Evolutionary conservation across 1,139 yeast species (phyloP).

Genomic region (Zygoascus sp.): DNA sequence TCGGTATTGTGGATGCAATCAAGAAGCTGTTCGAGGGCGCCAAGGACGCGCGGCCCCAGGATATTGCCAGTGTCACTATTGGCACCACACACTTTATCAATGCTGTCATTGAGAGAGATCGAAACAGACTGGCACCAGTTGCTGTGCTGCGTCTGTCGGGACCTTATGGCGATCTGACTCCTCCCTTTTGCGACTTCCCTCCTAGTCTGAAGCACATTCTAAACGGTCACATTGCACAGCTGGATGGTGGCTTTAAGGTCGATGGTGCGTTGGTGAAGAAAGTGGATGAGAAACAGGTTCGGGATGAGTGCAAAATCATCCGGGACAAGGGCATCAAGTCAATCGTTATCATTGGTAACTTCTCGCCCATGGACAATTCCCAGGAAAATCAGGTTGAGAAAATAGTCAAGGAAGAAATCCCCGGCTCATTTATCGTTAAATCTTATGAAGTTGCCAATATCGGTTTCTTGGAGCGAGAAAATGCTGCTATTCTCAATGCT

Average conservation of each 20-base stretch:
- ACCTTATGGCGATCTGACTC: conserved; percentile 36
- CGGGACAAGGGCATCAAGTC: conserved; percentile 32
- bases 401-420: conserved; percentile 32
- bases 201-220: conserved; percentile 34
- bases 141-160: conserved; percentile 42
- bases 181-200: conserved; percentile 44
- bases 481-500: conserved; percentile 42
- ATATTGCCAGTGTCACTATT: conserved; percentile 39
- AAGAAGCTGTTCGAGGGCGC: conserved; percentile 29
- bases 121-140: conserved; percentile 38
- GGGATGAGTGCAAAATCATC: conserved; percentile 33
- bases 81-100: conserved; percentile 47
- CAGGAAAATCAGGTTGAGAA: conserved; percentile 38
- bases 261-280: conserved; percentile 38
- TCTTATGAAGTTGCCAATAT: conserved; percentile 41
- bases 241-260: conserved; percentile 42
- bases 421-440: conserved; percentile 36
- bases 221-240: conserved; percentile 34
- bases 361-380: conserved; percentile 36
- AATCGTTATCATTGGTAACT: conserved; percentile 40
- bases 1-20: conserved; percentile 41
- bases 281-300: conserved; percentile 35
- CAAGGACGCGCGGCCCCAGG: conserved; percentile 24
- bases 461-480: conserved; percentile 43
- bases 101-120: conserved; percentile 43